Conservation (phyloP, 2,329 filamentous ascomycete species). For the Fusarium nanum region DNA sequence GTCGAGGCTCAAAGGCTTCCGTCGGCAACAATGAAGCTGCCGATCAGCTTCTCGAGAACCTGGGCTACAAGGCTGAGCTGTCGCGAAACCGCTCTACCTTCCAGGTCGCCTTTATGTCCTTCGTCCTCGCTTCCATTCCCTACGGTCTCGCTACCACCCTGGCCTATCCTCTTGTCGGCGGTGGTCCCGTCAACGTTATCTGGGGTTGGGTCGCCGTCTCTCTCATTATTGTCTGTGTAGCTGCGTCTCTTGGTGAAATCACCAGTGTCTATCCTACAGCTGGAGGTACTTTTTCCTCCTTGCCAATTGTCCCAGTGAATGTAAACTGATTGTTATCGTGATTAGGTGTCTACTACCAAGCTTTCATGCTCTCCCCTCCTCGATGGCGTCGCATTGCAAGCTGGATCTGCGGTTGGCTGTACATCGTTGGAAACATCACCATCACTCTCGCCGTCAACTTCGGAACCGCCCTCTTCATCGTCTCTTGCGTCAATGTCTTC, state of each 20-base stretch:
- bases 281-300: constrained; percentile 60
- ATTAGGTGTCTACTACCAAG: constrained; percentile 76
- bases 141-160: constrained; percentile 79
- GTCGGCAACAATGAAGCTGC: constrained; percentile 56
- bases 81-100: constrained; percentile 73
- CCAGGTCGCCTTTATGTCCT: constrained; percentile 80
- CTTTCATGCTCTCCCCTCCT: constrained; percentile 76
- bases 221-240: constrained; percentile 77
- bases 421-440: constrained; percentile 82
- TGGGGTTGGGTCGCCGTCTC: constrained; percentile 79
- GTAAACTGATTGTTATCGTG: constrained; percentile 28
- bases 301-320: not conserved
- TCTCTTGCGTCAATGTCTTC: constrained; percentile 68
- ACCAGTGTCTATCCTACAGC: constrained; percentile 82
- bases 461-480: constrained; percentile 75
- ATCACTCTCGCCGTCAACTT: constrained; percentile 88
- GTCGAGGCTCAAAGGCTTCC: constrained; percentile 42
- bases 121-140: constrained; percentile 79
- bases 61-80: constrained; percentile 76
- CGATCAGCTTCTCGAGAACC: constrained; percentile 70
- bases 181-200: constrained; percentile 76
- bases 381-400: constrained; percentile 71
- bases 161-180: constrained; percentile 73
- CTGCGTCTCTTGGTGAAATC: constrained; percentile 77
- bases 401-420: constrained; percentile 81